Evolutionary conservation across 2,329 filamentous ascomycete species (phyloP).

Genomic region (Claviceps pusilla): DNA sequence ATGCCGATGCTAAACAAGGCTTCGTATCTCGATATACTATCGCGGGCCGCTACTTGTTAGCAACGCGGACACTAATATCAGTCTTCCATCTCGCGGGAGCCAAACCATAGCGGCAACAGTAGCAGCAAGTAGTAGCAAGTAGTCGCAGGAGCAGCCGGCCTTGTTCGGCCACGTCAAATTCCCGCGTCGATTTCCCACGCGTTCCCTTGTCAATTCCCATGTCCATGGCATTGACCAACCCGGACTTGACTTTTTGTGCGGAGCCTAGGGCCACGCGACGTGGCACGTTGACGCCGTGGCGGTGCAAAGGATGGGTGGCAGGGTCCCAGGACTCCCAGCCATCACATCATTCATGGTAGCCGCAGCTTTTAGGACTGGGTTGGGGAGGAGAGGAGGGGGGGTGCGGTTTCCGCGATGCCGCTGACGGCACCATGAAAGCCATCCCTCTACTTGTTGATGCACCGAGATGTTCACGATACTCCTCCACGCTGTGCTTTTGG

Average conservation of each 20-base stretch:
- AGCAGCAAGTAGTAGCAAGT: no score
- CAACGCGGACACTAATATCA: conserved; percentile 1
- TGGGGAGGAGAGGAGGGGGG: no score
- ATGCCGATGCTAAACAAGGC: no score
- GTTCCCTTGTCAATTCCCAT: no score
- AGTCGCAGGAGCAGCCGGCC: not conserved
- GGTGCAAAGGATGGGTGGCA: not conserved
- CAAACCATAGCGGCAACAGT: not conserved
- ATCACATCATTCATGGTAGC: not conserved
- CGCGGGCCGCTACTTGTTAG: conserved; percentile 3
- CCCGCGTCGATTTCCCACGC: not conserved
- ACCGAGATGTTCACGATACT: not conserved
- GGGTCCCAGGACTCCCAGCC: not conserved
- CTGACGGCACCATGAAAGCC: not conserved
- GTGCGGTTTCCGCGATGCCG: no score
- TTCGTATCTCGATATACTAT: not conserved
- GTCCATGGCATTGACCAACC: no score
- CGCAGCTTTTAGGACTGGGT: not conserved
- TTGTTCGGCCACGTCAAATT: not conserved
- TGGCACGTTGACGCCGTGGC: conserved; percentile 1
- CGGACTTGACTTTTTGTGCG: not conserved
- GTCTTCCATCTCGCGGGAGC: not conserved
- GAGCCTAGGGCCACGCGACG: not conserved
- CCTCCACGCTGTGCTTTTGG: no score
- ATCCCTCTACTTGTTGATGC: not conserved